Conservation (phyloP, 1,284 basidiomycete genomes). For the Porogramme epimiltina region DNA sequence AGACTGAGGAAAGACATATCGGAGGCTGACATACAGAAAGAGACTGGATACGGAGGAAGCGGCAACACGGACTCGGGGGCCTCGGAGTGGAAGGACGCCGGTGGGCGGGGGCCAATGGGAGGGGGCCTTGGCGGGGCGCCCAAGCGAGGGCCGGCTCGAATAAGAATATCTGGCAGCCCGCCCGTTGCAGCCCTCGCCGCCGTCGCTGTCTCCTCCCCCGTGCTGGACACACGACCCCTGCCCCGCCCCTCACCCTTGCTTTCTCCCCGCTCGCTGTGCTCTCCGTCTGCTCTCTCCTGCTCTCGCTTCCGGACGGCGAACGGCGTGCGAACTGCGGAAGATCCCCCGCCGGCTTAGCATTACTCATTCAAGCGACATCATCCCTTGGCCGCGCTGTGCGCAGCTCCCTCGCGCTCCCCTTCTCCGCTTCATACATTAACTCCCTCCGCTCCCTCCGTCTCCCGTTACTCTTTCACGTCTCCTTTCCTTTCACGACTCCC, state of each 20-base stretch:
- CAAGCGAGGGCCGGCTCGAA: too few relatives aligned
- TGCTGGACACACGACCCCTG: constrained; percentile 9
- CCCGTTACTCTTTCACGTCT: background rate
- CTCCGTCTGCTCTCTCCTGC: background rate
- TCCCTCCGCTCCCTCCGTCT: constrained; percentile 11
- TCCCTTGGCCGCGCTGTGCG: constrained; percentile 25
- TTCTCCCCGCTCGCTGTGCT: constrained; percentile 4
- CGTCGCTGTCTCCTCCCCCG: constrained; percentile 4
- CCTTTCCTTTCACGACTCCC: constrained; percentile 3
- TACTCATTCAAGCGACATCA: constrained; percentile 18
- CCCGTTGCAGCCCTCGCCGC: background rate
- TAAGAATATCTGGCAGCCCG: too few relatives aligned
- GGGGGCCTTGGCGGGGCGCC: background rate
- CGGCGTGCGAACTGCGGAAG: background rate
- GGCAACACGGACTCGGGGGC: background rate
- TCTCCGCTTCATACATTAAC: constrained; percentile 13
- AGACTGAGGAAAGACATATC: too few relatives aligned
- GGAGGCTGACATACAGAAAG: too few relatives aligned
- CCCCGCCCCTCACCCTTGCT: background rate
- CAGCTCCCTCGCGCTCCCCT: too few relatives aligned
- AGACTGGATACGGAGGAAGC: too few relatives aligned
- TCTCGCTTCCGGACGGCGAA: background rate
- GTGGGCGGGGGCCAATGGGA: background rate
- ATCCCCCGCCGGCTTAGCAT: constrained; percentile 1
- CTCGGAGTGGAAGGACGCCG: background rate